Evolutionary conservation across 768 basidiomycete genomes (phyloP).

Genomic region (Fibroporia radiculosa): DNA sequence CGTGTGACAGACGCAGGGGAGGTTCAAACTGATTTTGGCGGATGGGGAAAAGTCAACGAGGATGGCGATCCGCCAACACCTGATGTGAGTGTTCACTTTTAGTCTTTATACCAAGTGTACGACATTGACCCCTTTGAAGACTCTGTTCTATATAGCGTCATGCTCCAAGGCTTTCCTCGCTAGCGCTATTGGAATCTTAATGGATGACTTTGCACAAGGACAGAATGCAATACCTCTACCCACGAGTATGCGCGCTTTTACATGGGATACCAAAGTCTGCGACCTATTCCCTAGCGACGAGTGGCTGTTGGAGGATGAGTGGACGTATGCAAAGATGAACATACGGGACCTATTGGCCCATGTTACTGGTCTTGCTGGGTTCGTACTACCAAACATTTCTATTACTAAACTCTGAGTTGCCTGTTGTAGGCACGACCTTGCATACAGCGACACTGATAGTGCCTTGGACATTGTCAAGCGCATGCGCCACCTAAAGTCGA

Average conservation of each 20-base stretch:
- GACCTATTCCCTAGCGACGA: constrained; percentile 31
- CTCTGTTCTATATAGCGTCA: constrained; percentile 23
- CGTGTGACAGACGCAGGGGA: background rate
- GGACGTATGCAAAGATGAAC: constrained; percentile 28
- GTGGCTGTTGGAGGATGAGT: constrained; percentile 27
- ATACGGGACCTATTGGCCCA: constrained; percentile 34
- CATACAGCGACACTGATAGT: constrained; percentile 24
- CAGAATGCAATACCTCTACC: constrained; percentile 21
- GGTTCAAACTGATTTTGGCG: background rate
- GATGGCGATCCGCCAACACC: constrained; percentile 8
- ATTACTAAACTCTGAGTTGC: background rate
- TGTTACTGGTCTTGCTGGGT: constrained; percentile 33
- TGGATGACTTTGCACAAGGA: constrained; percentile 25
- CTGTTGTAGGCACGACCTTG: constrained; percentile 25
- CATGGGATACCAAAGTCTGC: constrained; percentile 24
- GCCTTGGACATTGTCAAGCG: constrained; percentile 18
- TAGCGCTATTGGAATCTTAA: constrained; percentile 22
- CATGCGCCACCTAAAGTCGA: constrained; percentile 24
- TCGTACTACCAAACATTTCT: background rate
- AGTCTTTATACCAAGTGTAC: background rate
- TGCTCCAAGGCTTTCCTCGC: constrained; percentile 26
- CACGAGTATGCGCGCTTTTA: constrained; percentile 10
- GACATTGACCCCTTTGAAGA: constrained; percentile 13
- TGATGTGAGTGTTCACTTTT: constrained; percentile 6
- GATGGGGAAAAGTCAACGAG: constrained; percentile 10